Percentiles rank a stretch among this genome's conserved stretches.
These are phyloP conservation scores for Diaporthe sp. DNA, from an alignment of 2,329 filamentous ascomycete genomes.

Conservation along the genomic window DNA sequence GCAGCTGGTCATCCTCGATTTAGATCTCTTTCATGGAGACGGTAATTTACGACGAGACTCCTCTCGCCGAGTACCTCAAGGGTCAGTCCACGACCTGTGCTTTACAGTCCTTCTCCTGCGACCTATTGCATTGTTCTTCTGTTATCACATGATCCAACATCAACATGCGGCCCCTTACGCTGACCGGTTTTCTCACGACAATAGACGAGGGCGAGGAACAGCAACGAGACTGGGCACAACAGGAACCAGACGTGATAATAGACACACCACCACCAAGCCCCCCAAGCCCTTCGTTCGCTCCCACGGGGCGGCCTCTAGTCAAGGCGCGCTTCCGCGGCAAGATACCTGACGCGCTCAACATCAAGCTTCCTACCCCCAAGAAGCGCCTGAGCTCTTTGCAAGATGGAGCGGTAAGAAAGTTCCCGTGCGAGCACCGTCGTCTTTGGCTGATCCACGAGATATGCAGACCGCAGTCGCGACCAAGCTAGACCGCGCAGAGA, in stretches of 20 bases:
- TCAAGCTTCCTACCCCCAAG: conserved; percentile 58
- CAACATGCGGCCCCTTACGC: conserved; percentile 40
- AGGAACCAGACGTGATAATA: conserved; percentile 54
- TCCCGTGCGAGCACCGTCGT: conserved; percentile 4
- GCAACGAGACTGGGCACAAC: conserved; percentile 63
- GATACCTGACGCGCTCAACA: conserved; percentile 58
- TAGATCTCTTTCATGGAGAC: conserved; percentile 77
- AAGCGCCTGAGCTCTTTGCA: conserved; percentile 41
- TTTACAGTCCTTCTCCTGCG: conserved; percentile 8
- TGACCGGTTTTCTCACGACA: conserved; percentile 43
- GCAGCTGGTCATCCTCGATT: conserved; percentile 27
- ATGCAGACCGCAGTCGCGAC: conserved; percentile 77
- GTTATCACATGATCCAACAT: conserved; percentile 23
- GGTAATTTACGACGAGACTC: conserved; percentile 87
- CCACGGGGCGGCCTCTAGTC: conserved; percentile 68
- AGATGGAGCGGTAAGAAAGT: conserved; percentile 55
- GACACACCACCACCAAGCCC: conserved; percentile 60
- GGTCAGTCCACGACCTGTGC: conserved; percentile 66
- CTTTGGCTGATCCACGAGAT: conserved; percentile 25
- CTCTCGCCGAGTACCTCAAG: conserved; percentile 90
- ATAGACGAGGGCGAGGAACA: conserved; percentile 66
- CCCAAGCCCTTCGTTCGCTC: conserved; percentile 68
- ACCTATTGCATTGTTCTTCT: conserved; percentile 24
- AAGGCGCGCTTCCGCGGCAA: conserved; percentile 67
- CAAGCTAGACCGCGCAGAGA: conserved; percentile 82